phyloP scores from a whole-genome alignment of 2,329 filamentous ascomycete species.

The Epichloe scottii region DNA sequence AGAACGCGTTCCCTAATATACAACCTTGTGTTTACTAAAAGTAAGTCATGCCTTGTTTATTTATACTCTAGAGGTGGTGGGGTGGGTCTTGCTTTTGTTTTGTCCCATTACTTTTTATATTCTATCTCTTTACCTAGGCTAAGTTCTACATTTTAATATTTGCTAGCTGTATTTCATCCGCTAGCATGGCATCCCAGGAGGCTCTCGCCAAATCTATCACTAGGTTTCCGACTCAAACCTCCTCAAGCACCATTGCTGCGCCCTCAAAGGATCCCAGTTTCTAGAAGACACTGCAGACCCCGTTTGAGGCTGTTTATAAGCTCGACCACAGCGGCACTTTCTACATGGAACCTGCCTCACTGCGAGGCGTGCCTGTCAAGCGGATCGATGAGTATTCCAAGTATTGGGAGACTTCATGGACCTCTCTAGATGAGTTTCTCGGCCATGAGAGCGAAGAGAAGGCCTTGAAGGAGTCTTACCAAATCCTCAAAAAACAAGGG shows the following conservation, averaged over 20 bases:
- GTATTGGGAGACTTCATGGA: conserved; percentile 21
- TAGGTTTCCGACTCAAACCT: not conserved
- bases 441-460: conserved; percentile 13
- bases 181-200: not conserved
- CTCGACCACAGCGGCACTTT: conserved; percentile 12
- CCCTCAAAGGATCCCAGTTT: conserved; percentile 3
- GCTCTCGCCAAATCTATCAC: not conserved
- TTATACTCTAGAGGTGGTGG: not conserved
- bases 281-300: conserved; percentile 7
- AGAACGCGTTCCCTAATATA: no score
- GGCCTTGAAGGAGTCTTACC: conserved; percentile 9
- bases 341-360: conserved; percentile 13
- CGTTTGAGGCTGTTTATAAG: conserved; percentile 9
- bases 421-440: conserved; percentile 17
- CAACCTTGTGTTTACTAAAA: not conserved
- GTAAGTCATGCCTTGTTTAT: not conserved
- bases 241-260: not conserved
- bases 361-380: conserved; percentile 16
- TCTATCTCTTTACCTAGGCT: not conserved
- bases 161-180: not conserved
- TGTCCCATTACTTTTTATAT: not conserved
- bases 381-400: conserved; percentile 16
- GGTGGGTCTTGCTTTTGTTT: not conserved
- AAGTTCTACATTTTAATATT: not conserved
- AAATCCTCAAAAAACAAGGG: not conserved